Base-by-base conservation (phyloP, 164 flowering plant species). In the Stephania japonica region DNA sequence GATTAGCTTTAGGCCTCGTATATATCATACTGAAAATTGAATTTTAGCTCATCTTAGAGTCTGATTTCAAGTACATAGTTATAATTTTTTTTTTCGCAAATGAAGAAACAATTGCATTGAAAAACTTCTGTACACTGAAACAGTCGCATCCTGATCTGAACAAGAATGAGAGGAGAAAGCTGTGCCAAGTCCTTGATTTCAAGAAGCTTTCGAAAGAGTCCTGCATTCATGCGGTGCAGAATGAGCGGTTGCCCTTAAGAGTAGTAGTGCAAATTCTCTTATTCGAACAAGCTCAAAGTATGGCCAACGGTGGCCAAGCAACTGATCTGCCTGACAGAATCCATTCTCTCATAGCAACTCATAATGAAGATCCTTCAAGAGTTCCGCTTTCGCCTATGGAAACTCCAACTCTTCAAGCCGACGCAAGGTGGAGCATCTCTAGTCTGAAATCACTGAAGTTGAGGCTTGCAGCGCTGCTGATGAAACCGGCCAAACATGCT, bases 251-350 rank as follows among this genome's bases (percentile, higher is more conserved):
- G 9, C 99, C 99, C 1, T 79, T 95, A n/a, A 84, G 99, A 75
- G 91, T 95, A 41, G 94, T 95, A 21, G 99, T 95, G 50, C 99
- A 93, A 81, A 93, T 95, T 66, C 91, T 95, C 69, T 95, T 95
- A 86, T 88, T 83, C 64, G 97, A 95, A 79, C 98, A 95, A 78
- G 89, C 90, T 0, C 80, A 94, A 72, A 65, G 16, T 47, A 16
- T 47, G 53, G 53, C 53, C 4, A 47, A 83, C 5, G 91, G 93
- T n/a, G 90, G 88, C 74, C 84, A 87, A 75, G 83, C 86, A 10
- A 76, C 86, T 14, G 90, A 90, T 24, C 82, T 92, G 5, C 97
- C 99, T 2, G 78, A 79, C 74, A 83, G 89, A 80, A 81, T 92
- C 69, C 90, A 90, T 81, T 94, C 94, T 43, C 85, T 94, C 25